Evolutionary conservation across 2,329 filamentous ascomycete species (phyloP).

Genomic region (Xylaria sp.): DNA sequence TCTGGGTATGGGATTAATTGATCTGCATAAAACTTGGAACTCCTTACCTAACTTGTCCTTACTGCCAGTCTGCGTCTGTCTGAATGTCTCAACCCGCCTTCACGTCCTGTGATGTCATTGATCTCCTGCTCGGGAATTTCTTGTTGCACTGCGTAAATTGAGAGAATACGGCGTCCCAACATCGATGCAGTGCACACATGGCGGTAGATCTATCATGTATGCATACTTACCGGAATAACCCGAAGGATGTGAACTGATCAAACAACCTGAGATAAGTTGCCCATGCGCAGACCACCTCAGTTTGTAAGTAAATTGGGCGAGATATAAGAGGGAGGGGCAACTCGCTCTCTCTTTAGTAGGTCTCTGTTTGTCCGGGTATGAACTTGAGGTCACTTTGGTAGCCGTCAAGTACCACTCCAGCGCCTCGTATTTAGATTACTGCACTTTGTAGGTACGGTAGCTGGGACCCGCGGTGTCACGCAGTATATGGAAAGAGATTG

Average conservation of each 20-base stretch:
- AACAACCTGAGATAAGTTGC: not conserved
- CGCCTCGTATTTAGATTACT: not conserved
- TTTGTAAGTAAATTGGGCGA: too few relatives aligned
- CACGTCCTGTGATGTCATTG: conserved; percentile 12
- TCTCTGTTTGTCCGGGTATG: too few relatives aligned
- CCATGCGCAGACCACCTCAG: not conserved
- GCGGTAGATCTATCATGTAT: too few relatives aligned
- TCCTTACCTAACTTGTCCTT: too few relatives aligned
- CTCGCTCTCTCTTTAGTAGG: too few relatives aligned
- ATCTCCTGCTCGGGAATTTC: not conserved
- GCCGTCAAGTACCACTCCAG: not conserved
- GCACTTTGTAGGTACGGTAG: not conserved
- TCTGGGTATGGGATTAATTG: not conserved
- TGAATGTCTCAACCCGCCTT: too few relatives aligned
- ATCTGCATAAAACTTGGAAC: not conserved
- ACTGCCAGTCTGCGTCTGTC: too few relatives aligned
- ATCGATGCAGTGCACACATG: too few relatives aligned
- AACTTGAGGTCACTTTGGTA: not conserved
- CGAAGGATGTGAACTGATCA: not conserved
- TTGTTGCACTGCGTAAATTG: not conserved
- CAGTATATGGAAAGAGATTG: not conserved
- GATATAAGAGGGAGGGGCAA: too few relatives aligned
- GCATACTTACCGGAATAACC: too few relatives aligned
- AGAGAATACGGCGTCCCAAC: too few relatives aligned
- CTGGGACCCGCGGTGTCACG: too few relatives aligned